Conservation (phyloP, 2,329 filamentous ascomycete genomes). For the Mycosphaerella arachidis region DNA sequence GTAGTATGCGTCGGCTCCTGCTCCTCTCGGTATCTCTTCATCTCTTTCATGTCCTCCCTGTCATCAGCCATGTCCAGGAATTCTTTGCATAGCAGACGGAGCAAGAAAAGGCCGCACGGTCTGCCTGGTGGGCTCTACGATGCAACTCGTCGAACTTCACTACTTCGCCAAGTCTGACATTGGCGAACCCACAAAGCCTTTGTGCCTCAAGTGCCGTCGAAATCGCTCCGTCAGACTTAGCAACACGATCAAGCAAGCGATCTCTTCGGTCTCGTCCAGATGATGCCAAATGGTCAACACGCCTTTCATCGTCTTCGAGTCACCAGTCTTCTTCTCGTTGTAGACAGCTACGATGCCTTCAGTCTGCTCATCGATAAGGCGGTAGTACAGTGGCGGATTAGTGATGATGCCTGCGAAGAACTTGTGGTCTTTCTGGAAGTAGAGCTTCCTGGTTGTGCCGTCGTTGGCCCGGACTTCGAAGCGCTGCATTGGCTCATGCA, state of each 20-base stretch:
- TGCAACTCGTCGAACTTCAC: too few relatives aligned
- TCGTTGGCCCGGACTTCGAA: constrained; percentile 7
- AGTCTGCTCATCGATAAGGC: constrained; percentile 14
- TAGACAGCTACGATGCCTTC: constrained; percentile 19
- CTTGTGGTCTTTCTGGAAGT: constrained; percentile 15
- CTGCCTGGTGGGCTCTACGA: too few relatives aligned
- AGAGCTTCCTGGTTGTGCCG: constrained; percentile 4
- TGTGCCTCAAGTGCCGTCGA: neutral
- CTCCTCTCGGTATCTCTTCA: too few relatives aligned
- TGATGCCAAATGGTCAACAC: constrained; percentile 5
- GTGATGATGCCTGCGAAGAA: constrained; percentile 9
- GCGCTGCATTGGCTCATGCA: constrained; percentile 10
- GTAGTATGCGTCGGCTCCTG: too few relatives aligned
- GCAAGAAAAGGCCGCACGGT: too few relatives aligned
- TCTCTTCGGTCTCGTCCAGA: constrained; percentile 10
- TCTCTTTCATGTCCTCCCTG: too few relatives aligned
- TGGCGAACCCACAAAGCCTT: neutral
- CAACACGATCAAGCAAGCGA: constrained; percentile 16
- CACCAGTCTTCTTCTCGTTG: constrained; percentile 9
- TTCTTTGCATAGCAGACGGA: too few relatives aligned
- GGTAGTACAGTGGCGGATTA: constrained; percentile 13
- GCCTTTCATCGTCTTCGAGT: constrained; percentile 10
- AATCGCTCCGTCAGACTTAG: constrained; percentile 2
- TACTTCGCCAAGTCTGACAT: neutral
- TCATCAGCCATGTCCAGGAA: too few relatives aligned